Base-by-base conservation (phyloP, 345 rosid genomes). In the Sapria himalayana region DNA sequence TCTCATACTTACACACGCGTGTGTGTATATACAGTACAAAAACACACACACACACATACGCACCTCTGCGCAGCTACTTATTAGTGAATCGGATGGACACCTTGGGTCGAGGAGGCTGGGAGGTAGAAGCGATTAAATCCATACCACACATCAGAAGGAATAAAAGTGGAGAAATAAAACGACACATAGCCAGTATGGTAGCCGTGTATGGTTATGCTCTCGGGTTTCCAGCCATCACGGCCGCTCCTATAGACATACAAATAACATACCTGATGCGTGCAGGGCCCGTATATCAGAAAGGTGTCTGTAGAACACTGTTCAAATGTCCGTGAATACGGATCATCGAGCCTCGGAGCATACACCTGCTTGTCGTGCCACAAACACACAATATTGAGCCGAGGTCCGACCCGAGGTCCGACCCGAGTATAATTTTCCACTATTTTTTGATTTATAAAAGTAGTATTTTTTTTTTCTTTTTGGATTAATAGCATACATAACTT, bases 281-380 rank as follows among this genome's bases (percentile, higher is more conserved):
- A 73, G 1, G 76, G 86, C 3, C 94, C 86, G 2, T 38, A 37
- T 22, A 82, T 54, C 32, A 61, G 56, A 43, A 71, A 82, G 1
- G 78, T 78, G 51, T 82, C 82, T 0, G 66, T 51, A 0, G 92
- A 75, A 45, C 92, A 78, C 44, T 78, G 61, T 43, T 73, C 80
- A 19, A 82, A 76, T 20, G 72, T 39, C 29, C 63, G 33, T 21
- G 78, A 15, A 23, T 12, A 35, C 52, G 75, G 73, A 48, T 70
- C 69, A 42, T 74, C 92, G 9, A 81, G 25, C 22, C 73, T 71
- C 4, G 67, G 62, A 12, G 58, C 79, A 54, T 72, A 69, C 16
- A 78, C 71, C 85, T 78, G 60, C 37, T 45, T 25, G 53, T 22
- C n/a, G n/a, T n/a, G n/a, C n/a, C n/a, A n/a, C n/a, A n/a, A n/a